Evolutionary conservation across 169 alveolate genomes (phyloP).

Genomic region (Plasmodium vivax): DNA sequence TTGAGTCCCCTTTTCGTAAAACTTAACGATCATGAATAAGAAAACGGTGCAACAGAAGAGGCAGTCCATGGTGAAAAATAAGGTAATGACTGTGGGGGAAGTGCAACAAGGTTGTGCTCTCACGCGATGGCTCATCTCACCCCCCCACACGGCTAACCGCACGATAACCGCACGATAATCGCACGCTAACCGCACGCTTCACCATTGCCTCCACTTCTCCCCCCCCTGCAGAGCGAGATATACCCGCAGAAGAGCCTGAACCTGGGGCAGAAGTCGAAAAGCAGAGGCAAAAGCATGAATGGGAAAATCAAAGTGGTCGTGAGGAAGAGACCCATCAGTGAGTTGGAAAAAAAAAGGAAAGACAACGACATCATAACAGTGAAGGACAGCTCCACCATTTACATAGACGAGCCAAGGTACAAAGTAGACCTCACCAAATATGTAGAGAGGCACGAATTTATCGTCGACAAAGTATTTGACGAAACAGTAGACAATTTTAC

Average conservation of each 20-base stretch:
- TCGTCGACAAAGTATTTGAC: conserved; percentile 92
- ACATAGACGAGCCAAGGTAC: conserved; percentile 80
- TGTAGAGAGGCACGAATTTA: conserved; percentile 92
- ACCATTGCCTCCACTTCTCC: too few relatives aligned
- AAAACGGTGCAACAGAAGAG: conserved; percentile 69
- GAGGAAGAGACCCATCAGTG: conserved; percentile 95
- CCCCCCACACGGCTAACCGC: not conserved
- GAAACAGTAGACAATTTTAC: conserved; percentile 89
- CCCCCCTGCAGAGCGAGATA: conserved; percentile 13
- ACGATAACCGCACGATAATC: too few relatives aligned
- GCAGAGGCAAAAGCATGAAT: conserved; percentile 16
- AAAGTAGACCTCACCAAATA: conserved; percentile 92
- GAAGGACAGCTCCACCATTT: conserved; percentile 79
- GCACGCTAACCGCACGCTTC: too few relatives aligned
- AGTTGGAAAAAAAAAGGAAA: conserved; percentile 90
- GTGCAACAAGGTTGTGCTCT: not conserved
- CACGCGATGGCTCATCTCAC: not conserved
- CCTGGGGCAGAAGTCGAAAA: conserved; percentile 44
- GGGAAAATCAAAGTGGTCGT: conserved; percentile 93
- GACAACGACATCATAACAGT: conserved; percentile 94
- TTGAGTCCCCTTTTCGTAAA: not conserved
- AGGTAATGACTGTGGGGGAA: not conserved
- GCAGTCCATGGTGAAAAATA: conserved; percentile 46
- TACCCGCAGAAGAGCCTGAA: conserved; percentile 62
- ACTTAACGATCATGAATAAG: conserved; percentile 19